These are phyloP conservation scores for Articulospora tetracladia DNA, from an alignment of 495 filamentous ascomycete genomes.

Conservation along the genomic window DNA sequence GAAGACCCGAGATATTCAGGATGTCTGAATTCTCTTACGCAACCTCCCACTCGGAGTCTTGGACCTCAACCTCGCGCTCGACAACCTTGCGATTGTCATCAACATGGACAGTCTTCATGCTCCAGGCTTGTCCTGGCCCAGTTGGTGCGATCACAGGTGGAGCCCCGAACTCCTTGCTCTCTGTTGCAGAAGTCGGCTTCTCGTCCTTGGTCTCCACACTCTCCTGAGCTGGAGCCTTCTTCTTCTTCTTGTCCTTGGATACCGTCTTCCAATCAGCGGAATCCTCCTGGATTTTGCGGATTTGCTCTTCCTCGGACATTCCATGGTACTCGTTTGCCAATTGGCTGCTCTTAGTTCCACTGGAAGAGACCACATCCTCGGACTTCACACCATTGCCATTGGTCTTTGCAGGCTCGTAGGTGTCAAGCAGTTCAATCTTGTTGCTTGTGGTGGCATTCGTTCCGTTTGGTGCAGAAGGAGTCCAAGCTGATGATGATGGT, in stretches of 20 bases:
- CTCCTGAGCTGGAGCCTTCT: slow-evolving; percentile 7
- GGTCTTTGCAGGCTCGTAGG: slow-evolving; percentile 54
- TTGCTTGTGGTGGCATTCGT: slow-evolving; percentile 16
- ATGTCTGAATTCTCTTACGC: slow-evolving; percentile 1
- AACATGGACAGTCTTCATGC: neutral
- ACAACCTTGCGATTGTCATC: neutral
- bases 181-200: slow-evolving; percentile 3
- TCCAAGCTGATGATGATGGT: slow-evolving; percentile 57
- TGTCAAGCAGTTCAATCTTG: slow-evolving; percentile 64
- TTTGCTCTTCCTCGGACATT: slow-evolving; percentile 83
- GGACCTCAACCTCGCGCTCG: neutral
- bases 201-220: neutral
- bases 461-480: slow-evolving; percentile 23
- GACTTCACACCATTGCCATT: slow-evolving; percentile 25
- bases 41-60: slow-evolving; percentile 21
- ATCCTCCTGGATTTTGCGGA: slow-evolving; percentile 58
- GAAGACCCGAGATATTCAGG: neutral
- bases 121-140: slow-evolving; percentile 17
- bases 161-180: slow-evolving; percentile 1
- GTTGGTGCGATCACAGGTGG: slow-evolving; percentile 12
- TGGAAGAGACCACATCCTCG: slow-evolving; percentile 10
- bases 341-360: slow-evolving; percentile 10
- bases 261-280: slow-evolving; percentile 75
- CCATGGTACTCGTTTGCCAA: slow-evolving; percentile 41
- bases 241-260: slow-evolving; percentile 41